Evolutionary conservation across 2,329 filamentous ascomycete species (phyloP).

Genomic region (Trichoderma asperellum): DNA sequence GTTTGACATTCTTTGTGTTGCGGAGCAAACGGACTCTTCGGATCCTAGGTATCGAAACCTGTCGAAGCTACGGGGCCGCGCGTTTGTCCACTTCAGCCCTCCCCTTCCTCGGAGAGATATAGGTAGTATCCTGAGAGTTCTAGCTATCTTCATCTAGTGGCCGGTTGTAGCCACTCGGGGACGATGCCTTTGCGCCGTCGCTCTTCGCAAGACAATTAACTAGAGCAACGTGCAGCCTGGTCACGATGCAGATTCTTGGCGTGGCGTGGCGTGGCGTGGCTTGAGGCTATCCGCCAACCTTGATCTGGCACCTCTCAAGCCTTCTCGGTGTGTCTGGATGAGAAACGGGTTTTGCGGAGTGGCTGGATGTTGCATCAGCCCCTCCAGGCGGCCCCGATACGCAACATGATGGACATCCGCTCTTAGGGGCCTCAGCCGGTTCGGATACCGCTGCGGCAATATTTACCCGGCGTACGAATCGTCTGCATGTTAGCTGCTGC

Average conservation of each 20-base stretch:
- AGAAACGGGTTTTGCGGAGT: not conserved
- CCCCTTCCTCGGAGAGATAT: not conserved
- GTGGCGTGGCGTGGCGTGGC: not conserved
- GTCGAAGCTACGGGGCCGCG: not conserved
- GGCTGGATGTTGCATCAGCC: not conserved
- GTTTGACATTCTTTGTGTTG: not conserved
- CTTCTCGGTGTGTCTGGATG: not conserved
- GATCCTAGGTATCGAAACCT: not conserved
- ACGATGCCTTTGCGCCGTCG: slow-evolving; percentile 1
- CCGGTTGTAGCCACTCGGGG: not conserved
- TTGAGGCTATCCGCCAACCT: not conserved
- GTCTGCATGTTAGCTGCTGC: slow-evolving; percentile 6
- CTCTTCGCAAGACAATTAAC: not conserved
- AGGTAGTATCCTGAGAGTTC: not conserved
- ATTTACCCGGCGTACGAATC: not conserved
- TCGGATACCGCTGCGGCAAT: slow-evolving; percentile 9
- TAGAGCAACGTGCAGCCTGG: slow-evolving; percentile 4
- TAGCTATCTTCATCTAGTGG: not conserved
- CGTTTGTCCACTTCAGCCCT: not conserved
- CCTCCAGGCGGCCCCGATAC: slow-evolving; percentile 7
- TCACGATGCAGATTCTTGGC: not conserved
- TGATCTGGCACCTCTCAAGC: not conserved
- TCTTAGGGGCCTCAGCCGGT: slow-evolving; percentile 10
- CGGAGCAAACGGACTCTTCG: slow-evolving; percentile 3
- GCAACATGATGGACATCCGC: not conserved